Conservation (phyloP, 108 stramenopile species). For the Fistulifera solaris region DNA sequence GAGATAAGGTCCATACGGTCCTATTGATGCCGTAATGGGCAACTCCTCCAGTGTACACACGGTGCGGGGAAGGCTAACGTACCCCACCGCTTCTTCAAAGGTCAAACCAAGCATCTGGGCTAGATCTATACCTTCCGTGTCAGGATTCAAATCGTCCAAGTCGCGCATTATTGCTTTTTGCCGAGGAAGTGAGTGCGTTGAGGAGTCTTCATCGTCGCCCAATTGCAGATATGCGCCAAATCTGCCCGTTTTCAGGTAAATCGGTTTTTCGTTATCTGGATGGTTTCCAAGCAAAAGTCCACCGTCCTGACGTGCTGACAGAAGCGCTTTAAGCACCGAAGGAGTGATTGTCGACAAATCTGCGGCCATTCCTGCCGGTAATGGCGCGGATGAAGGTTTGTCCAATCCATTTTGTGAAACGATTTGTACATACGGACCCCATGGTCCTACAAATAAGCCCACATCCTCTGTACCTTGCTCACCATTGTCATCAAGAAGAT, state of each 20-base stretch:
- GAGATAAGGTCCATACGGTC: conserved; percentile 57
- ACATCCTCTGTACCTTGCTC: conserved; percentile 14
- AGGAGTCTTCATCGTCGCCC: conserved; percentile 40
- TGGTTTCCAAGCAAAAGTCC: conserved; percentile 38
- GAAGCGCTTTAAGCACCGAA: conserved; percentile 14
- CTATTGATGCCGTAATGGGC: conserved; percentile 36
- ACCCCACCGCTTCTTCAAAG: conserved; percentile 39
- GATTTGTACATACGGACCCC: conserved; percentile 45
- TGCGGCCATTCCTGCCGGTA: conserved; percentile 45
- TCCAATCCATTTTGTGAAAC: conserved; percentile 1
- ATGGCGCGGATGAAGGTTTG: conserved; percentile 26
- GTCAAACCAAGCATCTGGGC: conserved; percentile 22
- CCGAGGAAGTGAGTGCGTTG: conserved; percentile 43
- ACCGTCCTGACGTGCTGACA: conserved; percentile 24
- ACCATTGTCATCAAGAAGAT: conserved; percentile 10
- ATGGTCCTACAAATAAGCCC: conserved; percentile 52
- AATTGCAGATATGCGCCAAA: conserved; percentile 47
- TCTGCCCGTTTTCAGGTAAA: conserved; percentile 39
- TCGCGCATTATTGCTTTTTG: conserved; percentile 26
- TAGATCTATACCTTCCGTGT: conserved; percentile 5
- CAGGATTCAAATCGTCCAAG: conserved; percentile 1
- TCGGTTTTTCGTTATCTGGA: conserved; percentile 28
- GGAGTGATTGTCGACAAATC: conserved; percentile 41
- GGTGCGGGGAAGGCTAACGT: conserved; percentile 32
- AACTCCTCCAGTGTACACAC: conserved; percentile 27